Evolutionary conservation across 2,329 filamentous ascomycete species (phyloP), one percentile per base, ranked within the genome.

Genomic region (Beauveria sp.): DNA sequence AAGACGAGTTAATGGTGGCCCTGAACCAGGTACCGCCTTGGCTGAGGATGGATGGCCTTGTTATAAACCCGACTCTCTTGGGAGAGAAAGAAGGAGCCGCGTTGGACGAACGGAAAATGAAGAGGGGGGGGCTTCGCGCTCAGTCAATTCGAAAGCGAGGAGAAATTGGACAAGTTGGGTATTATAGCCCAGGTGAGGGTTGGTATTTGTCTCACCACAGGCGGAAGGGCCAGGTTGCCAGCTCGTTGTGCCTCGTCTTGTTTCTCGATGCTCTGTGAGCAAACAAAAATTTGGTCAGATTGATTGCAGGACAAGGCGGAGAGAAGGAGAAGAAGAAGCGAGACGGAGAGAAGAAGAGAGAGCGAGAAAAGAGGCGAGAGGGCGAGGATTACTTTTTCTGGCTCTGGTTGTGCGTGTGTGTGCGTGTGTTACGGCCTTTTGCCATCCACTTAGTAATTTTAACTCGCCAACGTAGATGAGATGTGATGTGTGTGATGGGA

Each of bases 81-180:
- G 22, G 48, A 20, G 24, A 31, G 40, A 46, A 18, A 26, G 8
- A 45, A 24, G 18, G 10, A 9, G 10, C 40, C 31, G 42, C 53
- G 51, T 31, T 51, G 40, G 43, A 20, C 31, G 42, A 45, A 40
- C 18, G 42, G 42, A 6, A 16, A 12, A 20, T 52, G 28, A 1
- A 14, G 53, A 10, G 24, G 52, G 40, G n/a, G 18, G 10, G 53
- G 16, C 31, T 34, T 20, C 10, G 40, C 18, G 26, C 26, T 46
- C 24, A 46, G 34, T 16, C 26, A 56, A 56, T 18, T 28, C 18
- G 38, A 22, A 46, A 34, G 28, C 20, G 34, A 26, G 40, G 42
- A 56, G 42, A 46, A 56, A 48, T 48, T 48, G 54, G 26, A 22
- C 54, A 28, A 57, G 54, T 57, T 20, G 54, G 54, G 54, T 57